A percentile compares a stretch with the other conserved stretches of the same genome.
phyloP scores from a whole-genome alignment of 1,284 basidiomycete species.

The Meripilus lineatus region DNA sequence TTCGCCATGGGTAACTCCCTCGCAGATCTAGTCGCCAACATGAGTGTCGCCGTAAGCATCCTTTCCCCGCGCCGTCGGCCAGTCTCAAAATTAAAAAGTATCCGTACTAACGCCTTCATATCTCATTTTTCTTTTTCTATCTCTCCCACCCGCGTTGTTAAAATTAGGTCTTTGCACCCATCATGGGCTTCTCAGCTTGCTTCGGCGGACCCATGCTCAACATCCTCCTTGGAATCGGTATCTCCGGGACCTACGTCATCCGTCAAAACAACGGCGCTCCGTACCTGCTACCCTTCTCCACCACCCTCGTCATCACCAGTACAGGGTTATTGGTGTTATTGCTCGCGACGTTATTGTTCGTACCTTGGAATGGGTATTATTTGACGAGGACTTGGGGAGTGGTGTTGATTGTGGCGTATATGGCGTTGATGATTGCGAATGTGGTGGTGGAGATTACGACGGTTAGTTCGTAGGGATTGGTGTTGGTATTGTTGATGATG shows the following conservation, averaged over 20 bases:
- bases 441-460: constrained; percentile 62
- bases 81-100: too few relatives aligned
- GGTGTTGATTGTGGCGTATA: constrained; percentile 73
- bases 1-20: constrained; percentile 96
- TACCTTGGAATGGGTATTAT: constrained; percentile 81
- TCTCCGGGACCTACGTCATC: constrained; percentile 74
- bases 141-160: constrained; percentile 5
- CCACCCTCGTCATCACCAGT: constrained; percentile 80
- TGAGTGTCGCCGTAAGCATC: constrained; percentile 75
- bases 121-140: background rate
- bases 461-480: background rate
- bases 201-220: constrained; percentile 97
- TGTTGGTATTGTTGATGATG: background rate
- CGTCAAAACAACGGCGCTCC: constrained; percentile 47
- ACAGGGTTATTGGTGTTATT: constrained; percentile 76
- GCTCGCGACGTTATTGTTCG: constrained; percentile 73
- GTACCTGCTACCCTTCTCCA: constrained; percentile 73
- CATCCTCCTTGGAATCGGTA: constrained; percentile 86
- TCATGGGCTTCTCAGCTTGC: constrained; percentile 92
- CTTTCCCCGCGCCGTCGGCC: too few relatives aligned
- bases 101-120: too few relatives aligned
- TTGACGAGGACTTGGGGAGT: constrained; percentile 80
- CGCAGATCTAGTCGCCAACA: constrained; percentile 95
- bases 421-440: constrained; percentile 68
- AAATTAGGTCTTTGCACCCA: constrained; percentile 67